A percentile compares a stretch with the other conserved stretches of the same genome.
Conservation (phyloP, 108 stramenopile species). For the Skeletonema potamos region DNA sequence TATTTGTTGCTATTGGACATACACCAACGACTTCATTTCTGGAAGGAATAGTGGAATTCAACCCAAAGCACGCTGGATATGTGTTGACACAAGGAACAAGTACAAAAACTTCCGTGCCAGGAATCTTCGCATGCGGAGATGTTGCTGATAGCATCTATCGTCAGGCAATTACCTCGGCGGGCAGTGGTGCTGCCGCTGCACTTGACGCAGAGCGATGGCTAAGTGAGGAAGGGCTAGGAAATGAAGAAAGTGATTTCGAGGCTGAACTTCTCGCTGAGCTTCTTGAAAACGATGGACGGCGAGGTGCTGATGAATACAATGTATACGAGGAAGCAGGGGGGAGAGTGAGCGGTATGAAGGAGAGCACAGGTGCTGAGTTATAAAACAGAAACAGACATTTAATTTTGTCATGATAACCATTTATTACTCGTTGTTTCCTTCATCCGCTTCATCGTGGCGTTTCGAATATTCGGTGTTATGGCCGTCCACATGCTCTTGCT, state of each 20-base stretch:
- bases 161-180: constrained; percentile 94
- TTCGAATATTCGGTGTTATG: no score
- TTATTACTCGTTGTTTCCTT: neutral
- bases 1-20: constrained; percentile 97
- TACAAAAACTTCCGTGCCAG: constrained; percentile 85
- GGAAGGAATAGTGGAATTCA: constrained; percentile 78
- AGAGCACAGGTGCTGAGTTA: constrained; percentile 65
- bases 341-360: constrained; percentile 75
- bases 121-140: constrained; percentile 96
- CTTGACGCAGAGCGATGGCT: constrained; percentile 95
- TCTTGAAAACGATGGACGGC: constrained; percentile 46
- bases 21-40: constrained; percentile 88
- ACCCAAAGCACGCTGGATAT: constrained; percentile 83
- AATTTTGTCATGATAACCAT: no score
- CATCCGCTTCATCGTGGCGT: constrained; percentile 19
- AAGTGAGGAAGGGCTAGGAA: constrained; percentile 86
- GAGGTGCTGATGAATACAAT: constrained; percentile 57
- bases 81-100: constrained; percentile 57
- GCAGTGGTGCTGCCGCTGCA: constrained; percentile 94
- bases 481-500: constrained; percentile 2
- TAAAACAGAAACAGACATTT: no score
- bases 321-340: constrained; percentile 84
- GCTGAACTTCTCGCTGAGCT: constrained; percentile 85
- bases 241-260: constrained; percentile 84
- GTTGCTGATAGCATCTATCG: constrained; percentile 93